A percentile compares a stretch with the other conserved stretches of the same genome.
Conservation (phyloP, 106 monocot genomes). For the Apostasia shenzhenica region DNA sequence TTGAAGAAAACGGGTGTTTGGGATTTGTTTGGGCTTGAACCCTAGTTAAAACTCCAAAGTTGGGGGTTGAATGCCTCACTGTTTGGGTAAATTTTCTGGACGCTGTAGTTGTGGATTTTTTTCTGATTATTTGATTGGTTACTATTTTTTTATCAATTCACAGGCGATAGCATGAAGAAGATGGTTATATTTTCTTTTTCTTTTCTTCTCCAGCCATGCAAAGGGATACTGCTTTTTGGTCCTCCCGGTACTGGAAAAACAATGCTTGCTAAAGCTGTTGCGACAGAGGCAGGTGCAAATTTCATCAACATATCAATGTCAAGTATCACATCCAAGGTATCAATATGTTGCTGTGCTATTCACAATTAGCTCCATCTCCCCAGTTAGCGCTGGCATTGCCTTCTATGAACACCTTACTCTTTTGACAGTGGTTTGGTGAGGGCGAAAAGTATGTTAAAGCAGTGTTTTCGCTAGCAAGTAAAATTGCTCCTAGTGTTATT, state of each 20-base stretch:
- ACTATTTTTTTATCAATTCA: too few relatives aligned
- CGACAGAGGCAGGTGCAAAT: conserved; percentile 90
- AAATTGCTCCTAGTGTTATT: conserved; percentile 93
- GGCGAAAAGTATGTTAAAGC: conserved; percentile 99
- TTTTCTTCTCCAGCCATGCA: conserved; percentile 64
- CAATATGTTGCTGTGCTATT: neutral
- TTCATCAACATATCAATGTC: conserved; percentile 91
- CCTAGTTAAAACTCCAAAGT: too few relatives aligned
- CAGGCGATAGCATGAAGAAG: too few relatives aligned
- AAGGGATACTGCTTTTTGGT: conserved; percentile 93
- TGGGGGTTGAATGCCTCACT: too few relatives aligned
- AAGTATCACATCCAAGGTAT: conserved; percentile 94
- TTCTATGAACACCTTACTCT: too few relatives aligned
- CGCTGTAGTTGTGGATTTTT: too few relatives aligned
- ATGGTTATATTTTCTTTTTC: neutral
- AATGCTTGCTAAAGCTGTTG: conserved; percentile 98
- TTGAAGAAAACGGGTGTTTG: too few relatives aligned
- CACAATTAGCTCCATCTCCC: neutral
- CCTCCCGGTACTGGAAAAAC: conserved; percentile 99
- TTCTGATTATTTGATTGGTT: too few relatives aligned
- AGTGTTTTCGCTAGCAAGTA: conserved; percentile 90
- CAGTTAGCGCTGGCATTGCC: too few relatives aligned
- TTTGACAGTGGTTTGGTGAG: conserved; percentile 92
- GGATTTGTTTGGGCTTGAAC: too few relatives aligned
- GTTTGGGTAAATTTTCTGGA: too few relatives aligned